Percentiles rank a stretch among this genome's conserved stretches.
phyloP scores from a whole-genome alignment of 2,329 filamentous ascomycete species.

The Bipolaris sorokiniana region DNA sequence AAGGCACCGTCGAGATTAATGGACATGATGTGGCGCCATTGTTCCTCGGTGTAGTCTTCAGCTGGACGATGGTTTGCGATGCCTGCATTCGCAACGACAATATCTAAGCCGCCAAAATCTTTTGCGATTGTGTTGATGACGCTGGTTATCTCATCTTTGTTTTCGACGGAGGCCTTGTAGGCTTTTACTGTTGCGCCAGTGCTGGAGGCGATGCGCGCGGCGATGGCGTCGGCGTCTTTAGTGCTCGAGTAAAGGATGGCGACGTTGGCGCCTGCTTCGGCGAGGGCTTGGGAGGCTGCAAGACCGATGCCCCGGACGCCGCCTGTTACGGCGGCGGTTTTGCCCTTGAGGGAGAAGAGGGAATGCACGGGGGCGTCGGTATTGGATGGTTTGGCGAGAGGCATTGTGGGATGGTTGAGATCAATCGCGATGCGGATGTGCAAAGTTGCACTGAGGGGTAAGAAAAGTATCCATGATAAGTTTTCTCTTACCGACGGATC shows the following conservation, averaged over 20 bases:
- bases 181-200: conserved; percentile 22
- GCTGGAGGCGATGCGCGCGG: conserved; percentile 17
- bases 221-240: conserved; percentile 22
- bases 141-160: conserved; percentile 17
- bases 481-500: neutral
- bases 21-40: conserved; percentile 79
- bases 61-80: conserved; percentile 59
- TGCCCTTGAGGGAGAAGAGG: conserved; percentile 34
- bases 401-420: neutral
- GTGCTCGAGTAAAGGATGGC: conserved; percentile 33
- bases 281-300: conserved; percentile 30
- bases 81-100: conserved; percentile 51
- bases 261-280: conserved; percentile 49
- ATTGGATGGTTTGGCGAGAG: conserved; percentile 16
- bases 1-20: conserved; percentile 84
- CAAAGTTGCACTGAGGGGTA: neutral
- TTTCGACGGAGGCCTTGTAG: conserved; percentile 23
- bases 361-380: conserved; percentile 14
- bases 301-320: conserved; percentile 61
- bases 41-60: conserved; percentile 76
- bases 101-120: conserved; percentile 48
- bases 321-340: conserved; percentile 50
- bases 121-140: conserved; percentile 32
- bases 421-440: neutral
- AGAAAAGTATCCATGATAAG: neutral